phyloP scores from a whole-genome alignment of 495 filamentous ascomycete species.

The Neurospora tetraspora region DNA sequence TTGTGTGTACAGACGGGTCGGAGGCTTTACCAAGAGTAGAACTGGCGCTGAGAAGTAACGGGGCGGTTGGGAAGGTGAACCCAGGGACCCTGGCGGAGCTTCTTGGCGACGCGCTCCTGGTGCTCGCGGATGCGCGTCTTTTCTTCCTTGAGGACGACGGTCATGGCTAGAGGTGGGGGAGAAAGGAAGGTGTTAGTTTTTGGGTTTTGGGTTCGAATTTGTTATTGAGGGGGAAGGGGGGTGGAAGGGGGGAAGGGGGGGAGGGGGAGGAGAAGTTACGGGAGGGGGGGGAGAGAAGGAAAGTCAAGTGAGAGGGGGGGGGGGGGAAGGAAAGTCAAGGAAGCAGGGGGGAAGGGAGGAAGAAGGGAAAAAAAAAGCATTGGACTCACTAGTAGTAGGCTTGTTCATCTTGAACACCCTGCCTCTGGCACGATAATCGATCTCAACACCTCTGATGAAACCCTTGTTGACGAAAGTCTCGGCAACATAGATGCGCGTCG shows the following conservation, averaged over 20 bases:
- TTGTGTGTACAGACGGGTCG: background rate
- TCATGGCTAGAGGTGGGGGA: slow-evolving; percentile 43
- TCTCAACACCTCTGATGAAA: slow-evolving; percentile 34
- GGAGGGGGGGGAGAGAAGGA: background rate
- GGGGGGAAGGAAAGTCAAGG: background rate
- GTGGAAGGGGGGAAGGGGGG: background rate
- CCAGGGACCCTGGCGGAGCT: slow-evolving; percentile 66
- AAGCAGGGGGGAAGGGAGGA: background rate
- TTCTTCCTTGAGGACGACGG: slow-evolving; percentile 84
- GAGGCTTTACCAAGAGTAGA: slow-evolving; percentile 66
- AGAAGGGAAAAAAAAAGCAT: background rate
- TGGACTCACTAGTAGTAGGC: slow-evolving; percentile 61
- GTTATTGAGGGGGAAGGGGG: background rate
- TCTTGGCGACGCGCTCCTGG: slow-evolving; percentile 63
- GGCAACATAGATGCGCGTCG: slow-evolving; percentile 69
- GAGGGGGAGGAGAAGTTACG: background rate
- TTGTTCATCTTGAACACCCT: slow-evolving; percentile 47
- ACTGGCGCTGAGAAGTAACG: slow-evolving; percentile 69
- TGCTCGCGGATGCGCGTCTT: slow-evolving; percentile 72
- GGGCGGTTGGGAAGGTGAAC: slow-evolving; percentile 72
- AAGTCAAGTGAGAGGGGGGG: background rate
- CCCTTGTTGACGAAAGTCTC: slow-evolving; percentile 88
- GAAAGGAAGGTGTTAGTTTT: slow-evolving; percentile 1
- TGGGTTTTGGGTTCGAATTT: background rate
- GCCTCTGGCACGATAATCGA: slow-evolving; percentile 62